Evolutionary conservation across 768 basidiomycete genomes (phyloP), one percentile per base, ranked within the genome.

Genomic region (Phanerochaete sordida): DNA sequence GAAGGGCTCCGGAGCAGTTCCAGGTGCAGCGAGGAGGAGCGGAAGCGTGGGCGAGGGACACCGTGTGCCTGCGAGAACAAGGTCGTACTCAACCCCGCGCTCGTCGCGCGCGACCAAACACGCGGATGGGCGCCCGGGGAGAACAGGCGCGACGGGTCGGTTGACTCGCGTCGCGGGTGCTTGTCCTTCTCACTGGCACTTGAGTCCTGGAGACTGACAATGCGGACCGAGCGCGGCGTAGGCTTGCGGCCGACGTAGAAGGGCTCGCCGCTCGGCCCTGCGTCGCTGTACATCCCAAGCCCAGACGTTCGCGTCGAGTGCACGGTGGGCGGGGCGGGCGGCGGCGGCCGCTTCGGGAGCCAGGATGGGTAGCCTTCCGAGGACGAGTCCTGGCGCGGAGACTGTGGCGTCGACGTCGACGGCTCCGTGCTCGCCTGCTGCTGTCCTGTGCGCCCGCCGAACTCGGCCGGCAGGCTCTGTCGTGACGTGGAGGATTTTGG

Each of bases 361-460:
- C 91, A 93, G 24, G 88, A 86, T 2, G 91, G 91, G 69, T 93
- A 93, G 15, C 86, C 86, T 64, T 90, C 88, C 19, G 81, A 81
- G 0, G 68, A 71, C 9, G 70, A 69, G 57, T 66, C 65, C 55
- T 53, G 61, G 30, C 53, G 70, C 2, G 68, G 70, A 9, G 68
- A 68, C 28, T 66, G 68, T 26, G 66, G 68, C 3, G 65, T 59
- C 13, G 69, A 58, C 19, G 66, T 68, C 19, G 63, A 65, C 6
- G 44, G 60, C 28, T 62, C 60, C 27, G 60, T 62, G 27, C 52
- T 46, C 43, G 56, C 52, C 43, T 57, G 55, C 50, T 39, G 50
- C 37, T 39, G 59, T 39, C 35, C 46, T 50, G 60, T n/a, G 12
- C 46, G 28, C 31, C 23, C 48, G 19, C 45, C 57, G 57, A 58